Base-by-base conservation (phyloP, 2,329 filamentous ascomycete species). In the Arthrobotrys pseudoclavata region DNA sequence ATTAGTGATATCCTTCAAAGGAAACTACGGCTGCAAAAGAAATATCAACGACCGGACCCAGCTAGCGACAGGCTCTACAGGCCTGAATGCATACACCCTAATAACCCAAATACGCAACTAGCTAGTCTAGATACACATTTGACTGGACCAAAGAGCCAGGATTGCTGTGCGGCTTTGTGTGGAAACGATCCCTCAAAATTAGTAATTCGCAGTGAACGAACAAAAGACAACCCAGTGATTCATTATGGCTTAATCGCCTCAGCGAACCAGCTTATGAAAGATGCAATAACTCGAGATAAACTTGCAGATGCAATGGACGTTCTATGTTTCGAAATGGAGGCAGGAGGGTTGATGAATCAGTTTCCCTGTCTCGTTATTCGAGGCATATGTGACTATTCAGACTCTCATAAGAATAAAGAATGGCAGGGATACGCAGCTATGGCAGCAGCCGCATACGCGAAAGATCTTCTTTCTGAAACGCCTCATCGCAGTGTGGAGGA, bases 51-150 rank as follows among this genome's bases (percentile, higher is more conserved):
- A 20, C 83, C 82, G 40, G 76, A 79, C n/a, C 26, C 47, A 42
- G 77, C 40, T 12, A 82, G 69, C 34, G 83, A 84, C 61, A 79
- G 50, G 47, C 72, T 84, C 7, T 84, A 83, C 76, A 29, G 71
- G 55, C 31, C 79, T 37, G 42, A 50, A 4, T 3, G 24, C 12
- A 15, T 13, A 3, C 47, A 50, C 10, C 47, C 47, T 37, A n/a
- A 40, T 81, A 55, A 34, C 22, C 18, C 60, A 60, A 29, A 1
- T 3, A 7, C 29, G 29, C 29, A 31, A 4, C 7, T 7, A 31
- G 29, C 7, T 31, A 31, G 7, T 47, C 9, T 13, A 26, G 22
- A 48, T n/a, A n/a, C n/a, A n/a, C n/a, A n/a, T n/a, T n/a, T 1
- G 18, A 10, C 20, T 7, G 10, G 10, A 29, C 9, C 50, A 48